Evolutionary conservation across 371 early-diverging fungal genomes (phyloP), one percentile per base, ranked within the genome.

Genomic region (Apophysomyces elegans): DNA sequence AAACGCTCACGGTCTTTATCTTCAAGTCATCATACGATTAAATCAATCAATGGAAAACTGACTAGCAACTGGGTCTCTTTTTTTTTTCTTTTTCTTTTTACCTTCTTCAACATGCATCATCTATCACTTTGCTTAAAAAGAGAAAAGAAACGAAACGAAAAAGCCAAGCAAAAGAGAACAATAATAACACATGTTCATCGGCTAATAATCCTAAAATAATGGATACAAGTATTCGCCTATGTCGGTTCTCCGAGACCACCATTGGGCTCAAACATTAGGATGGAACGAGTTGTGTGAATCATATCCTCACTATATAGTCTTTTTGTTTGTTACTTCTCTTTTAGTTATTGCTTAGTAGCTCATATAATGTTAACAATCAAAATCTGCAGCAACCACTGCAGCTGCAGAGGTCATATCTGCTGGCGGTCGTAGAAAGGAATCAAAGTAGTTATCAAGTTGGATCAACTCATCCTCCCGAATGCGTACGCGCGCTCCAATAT

Each of bases 311-410:
- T 0, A 21, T 16, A 26, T 21, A 3, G 21, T 26, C 9, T 50
- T 50, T 32, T 50, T 50, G n/a, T 50, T 50, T 50, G 9, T 50
- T 50, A 41, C 41, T 41, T 41, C 13, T 5, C 32, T 26, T 26
- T 26, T 26, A 26, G 32, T 50, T 50, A 21, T 50, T 50, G n/a
- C 1, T 50, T 50, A 9, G 16, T 50, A 41, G 11, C 5, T 41
- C 13, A 11, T 41, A 41, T 21, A 21, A 21, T 50, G 9, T 50
- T 16, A 50, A 50, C 54, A 50, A 50, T 50, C 54, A 38, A 67
- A 78, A 61, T 68, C 69, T 45, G 72, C 75, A 11, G 80, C 77
- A 0, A 79, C 74, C 38, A 72, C 64, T 13, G 79, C 74, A 37
- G 76, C 79, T 1, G 77, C 75, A 18, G 69, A 66, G 37, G 65